Evolutionary conservation across 2,329 filamentous ascomycete species (phyloP), one percentile per base, ranked within the genome.

Genomic region (Fusarium dimerum): DNA sequence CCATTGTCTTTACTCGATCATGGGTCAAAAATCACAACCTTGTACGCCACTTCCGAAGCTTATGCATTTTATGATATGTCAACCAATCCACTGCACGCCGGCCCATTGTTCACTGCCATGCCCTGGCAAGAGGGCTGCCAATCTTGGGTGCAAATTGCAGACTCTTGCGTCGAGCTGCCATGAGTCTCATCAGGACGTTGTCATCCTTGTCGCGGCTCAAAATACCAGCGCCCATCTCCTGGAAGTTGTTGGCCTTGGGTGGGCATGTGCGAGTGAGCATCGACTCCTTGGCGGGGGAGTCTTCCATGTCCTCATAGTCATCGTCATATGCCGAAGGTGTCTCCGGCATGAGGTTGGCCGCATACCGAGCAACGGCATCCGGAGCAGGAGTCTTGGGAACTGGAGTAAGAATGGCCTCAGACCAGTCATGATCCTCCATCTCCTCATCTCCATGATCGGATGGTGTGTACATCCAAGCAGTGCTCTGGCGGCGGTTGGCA

Each of bases 91-190:
- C 16, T 43, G 20, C 55, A 15, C 49, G 32, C n/a, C 39, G 16
- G 29, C 16, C 42, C 8, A 17, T 8, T 39, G 18, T 49, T 45
- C 61, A 72, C 41, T 66, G 71, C 82, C 81, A 85, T 26, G 78
- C 74, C 63, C 77, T 83, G 26, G 83, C 80, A 61, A 92, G 73
- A 2, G 89, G 89, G 69, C 89, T 92, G 16, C 82, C 86, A 52
- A 90, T 75, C 72, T 88, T 88, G 30, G 89, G 89, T 32, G 87
- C 87, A 74, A 86, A 91, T 66, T 90, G 87, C 69, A 91, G 68
- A 66, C 87, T 93, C 81, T 90, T 91, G 55, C 89, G 79, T 55
- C 88, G 78, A 1, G 88, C 88, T 11, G 86, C 84, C 78, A 89
- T 84, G 55, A 92, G 73, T 44, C 85, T 78, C 71, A 83, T 78